Conservation (phyloP, 495 filamentous ascomycete species). For the Hyphodiscus hymeniophilus region DNA sequence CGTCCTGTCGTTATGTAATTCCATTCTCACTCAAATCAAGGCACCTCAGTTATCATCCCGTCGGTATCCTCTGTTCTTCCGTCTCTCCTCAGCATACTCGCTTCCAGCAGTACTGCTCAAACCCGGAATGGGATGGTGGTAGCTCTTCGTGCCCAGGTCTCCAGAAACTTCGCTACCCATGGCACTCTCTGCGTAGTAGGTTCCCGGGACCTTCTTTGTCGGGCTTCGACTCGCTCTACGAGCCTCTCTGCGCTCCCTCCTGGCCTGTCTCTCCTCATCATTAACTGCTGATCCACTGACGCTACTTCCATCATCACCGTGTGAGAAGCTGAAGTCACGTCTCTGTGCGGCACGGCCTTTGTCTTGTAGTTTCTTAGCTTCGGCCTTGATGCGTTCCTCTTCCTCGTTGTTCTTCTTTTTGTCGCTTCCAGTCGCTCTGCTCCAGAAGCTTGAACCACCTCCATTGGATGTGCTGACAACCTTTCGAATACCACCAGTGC, state of each 20-base stretch:
- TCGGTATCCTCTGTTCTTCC: slow-evolving; percentile 28
- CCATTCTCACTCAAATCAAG: slow-evolving; percentile 5
- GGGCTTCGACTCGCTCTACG: slow-evolving; percentile 27
- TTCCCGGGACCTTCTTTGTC: slow-evolving; percentile 19
- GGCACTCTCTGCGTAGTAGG: slow-evolving; percentile 9
- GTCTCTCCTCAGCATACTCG: slow-evolving; percentile 39
- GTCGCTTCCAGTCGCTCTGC: neutral
- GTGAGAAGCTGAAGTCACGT: slow-evolving; percentile 43
- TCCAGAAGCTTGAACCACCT: slow-evolving; percentile 13
- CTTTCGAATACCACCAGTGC: slow-evolving; percentile 47
- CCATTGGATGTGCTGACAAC: slow-evolving; percentile 42
- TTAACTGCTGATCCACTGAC: slow-evolving; percentile 26
- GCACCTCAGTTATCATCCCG: neutral
- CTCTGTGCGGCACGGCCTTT: slow-evolving; percentile 29
- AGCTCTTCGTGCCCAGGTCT: slow-evolving; percentile 68
- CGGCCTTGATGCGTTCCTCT: slow-evolving; percentile 37
- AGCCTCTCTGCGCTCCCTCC: slow-evolving; percentile 37
- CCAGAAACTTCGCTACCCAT: slow-evolving; percentile 38
- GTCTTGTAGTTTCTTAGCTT: slow-evolving; percentile 36
- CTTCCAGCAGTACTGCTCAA: slow-evolving; percentile 38
- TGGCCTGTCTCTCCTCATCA: slow-evolving; percentile 32
- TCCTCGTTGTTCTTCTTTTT: slow-evolving; percentile 10
- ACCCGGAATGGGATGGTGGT: slow-evolving; percentile 72
- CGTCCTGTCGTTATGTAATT: too few relatives aligned
- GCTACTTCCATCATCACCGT: slow-evolving; percentile 31